These are phyloP conservation scores for Pseudogymnoascus sp. DNA, from an alignment of 2,329 filamentous ascomycete species.

Conservation along the genomic window DNA sequence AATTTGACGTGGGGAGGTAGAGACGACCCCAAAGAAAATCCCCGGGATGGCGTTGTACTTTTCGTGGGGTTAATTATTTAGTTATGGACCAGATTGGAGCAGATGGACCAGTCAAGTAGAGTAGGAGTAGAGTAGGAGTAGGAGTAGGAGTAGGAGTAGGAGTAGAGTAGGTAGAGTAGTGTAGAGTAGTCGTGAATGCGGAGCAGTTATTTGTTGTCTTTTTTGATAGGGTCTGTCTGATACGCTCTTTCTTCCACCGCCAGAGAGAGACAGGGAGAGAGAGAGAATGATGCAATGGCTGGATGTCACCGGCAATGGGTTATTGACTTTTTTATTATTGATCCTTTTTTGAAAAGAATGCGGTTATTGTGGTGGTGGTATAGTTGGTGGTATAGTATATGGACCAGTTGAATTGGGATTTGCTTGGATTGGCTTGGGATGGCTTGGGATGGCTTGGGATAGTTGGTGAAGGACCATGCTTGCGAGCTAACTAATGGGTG, in stretches of 20 bases:
- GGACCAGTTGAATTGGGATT: neutral
- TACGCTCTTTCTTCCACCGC: neutral
- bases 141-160: too few relatives aligned
- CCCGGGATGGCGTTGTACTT: neutral
- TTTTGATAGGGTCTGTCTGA: neutral
- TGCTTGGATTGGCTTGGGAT: neutral
- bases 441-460: too few relatives aligned
- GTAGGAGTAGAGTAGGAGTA: neutral
- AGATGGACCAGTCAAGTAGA: neutral
- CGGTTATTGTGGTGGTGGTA: neutral
- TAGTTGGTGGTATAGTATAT: neutral
- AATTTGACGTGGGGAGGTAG: neutral
- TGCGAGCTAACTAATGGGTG: neutral
- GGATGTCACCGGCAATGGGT: neutral
- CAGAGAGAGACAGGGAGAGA: neutral
- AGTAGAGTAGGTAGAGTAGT: too few relatives aligned
- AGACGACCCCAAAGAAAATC: neutral
- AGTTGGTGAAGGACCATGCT: too few relatives aligned
- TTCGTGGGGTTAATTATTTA: neutral
- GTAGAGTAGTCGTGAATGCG: neutral
- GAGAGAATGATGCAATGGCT: neutral
- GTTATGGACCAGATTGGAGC: neutral
- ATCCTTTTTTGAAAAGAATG: neutral
- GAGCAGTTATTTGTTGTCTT: neutral
- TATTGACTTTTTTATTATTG: neutral